Conservation (phyloP, 2,329 filamentous ascomycete species). For the Alternaria viburni region DNA sequence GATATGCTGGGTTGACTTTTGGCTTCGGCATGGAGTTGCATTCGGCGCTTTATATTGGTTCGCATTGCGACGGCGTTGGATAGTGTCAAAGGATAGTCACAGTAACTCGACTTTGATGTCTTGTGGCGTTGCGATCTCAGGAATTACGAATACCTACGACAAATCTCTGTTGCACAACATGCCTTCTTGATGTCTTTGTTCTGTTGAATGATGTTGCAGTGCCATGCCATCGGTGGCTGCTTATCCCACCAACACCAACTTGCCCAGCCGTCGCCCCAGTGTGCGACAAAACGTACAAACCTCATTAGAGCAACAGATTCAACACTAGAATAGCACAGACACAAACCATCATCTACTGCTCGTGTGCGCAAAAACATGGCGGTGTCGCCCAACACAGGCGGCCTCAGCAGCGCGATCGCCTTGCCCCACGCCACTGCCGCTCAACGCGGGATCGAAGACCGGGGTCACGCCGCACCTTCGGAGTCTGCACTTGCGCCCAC, state of each 20-base stretch:
- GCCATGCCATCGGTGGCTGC: background rate
- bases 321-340: background rate
- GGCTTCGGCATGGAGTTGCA: slow-evolving; percentile 7
- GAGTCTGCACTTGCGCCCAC: background rate
- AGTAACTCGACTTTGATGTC: background rate
- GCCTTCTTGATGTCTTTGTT: background rate
- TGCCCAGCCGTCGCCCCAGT: background rate
- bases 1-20: background rate
- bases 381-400: background rate
- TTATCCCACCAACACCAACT: background rate
- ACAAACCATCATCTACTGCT: background rate
- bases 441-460: slow-evolving; percentile 5
- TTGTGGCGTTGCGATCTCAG: background rate
- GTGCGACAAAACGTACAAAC: background rate
- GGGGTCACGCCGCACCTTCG: background rate
- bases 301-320: background rate
- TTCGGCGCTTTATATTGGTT: background rate
- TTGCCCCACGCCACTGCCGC: slow-evolving; percentile 11
- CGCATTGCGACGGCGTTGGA: slow-evolving; percentile 17
- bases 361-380: background rate
- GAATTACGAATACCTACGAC: background rate
- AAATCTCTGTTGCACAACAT: background rate
- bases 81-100: background rate
- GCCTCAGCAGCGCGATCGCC: background rate
- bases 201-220: background rate